Percentiles rank a stretch among this genome's conserved stretches.
Conservation (phyloP, 1,139 yeast genomes). For the Debaryomyces psychrophilus region DNA sequence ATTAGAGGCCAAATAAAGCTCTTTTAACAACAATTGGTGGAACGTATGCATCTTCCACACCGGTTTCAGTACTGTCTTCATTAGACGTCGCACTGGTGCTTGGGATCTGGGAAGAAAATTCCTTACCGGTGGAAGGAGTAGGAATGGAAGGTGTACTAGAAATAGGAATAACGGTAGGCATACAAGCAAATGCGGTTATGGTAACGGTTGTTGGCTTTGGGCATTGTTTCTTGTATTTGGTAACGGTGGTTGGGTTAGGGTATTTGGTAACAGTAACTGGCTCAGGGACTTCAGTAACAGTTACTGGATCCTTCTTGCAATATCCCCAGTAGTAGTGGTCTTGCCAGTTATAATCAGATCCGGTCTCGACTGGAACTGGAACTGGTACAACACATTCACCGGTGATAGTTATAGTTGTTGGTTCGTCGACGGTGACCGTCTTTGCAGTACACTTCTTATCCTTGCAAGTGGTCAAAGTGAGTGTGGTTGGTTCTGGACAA, state of each 20-base stretch:
- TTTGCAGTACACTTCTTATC: conserved; percentile 29
- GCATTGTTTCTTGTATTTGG: not conserved
- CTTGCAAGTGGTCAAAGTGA: conserved; percentile 49
- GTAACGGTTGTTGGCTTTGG: not conserved
- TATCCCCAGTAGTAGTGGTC: not conserved
- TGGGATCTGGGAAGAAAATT: not conserved
- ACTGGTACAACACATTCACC: conserved; percentile 61
- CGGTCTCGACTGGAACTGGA: not conserved
- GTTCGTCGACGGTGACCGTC: conserved; percentile 52
- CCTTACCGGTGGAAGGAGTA: not conserved
- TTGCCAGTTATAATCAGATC: not conserved
- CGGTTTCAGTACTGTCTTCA: too few relatives aligned
- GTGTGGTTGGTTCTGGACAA: conserved; percentile 59
- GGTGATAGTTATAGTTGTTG: conserved; percentile 59
- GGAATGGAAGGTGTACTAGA: not conserved
- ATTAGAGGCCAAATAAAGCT: not conserved
- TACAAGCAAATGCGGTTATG: too few relatives aligned
- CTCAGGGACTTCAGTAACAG: not conserved
- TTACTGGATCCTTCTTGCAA: not conserved
- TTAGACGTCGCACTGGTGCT: not conserved
- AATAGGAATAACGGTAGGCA: not conserved
- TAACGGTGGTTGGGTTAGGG: not conserved
- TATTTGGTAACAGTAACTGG: not conserved
- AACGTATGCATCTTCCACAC: not conserved
- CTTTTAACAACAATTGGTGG: not conserved